Base-by-base conservation (phyloP, 2,329 filamentous ascomycete species). In the Cladobotryum mycophilum region DNA sequence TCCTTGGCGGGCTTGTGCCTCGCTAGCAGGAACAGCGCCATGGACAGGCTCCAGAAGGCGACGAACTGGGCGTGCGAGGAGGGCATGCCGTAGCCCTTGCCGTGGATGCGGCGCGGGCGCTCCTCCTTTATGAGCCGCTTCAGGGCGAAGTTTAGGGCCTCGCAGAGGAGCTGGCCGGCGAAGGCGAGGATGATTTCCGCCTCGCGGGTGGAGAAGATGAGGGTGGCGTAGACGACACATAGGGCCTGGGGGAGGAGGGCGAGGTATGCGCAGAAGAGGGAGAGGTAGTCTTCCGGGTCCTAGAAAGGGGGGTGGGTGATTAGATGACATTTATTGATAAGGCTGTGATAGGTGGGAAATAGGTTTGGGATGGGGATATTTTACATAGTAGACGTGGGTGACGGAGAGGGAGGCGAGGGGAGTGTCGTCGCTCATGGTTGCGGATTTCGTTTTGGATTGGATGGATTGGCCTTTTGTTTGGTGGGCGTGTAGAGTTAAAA, bases 71-170 rank as follows among this genome's bases (percentile, higher is more conserved):
- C 88, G 71, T 99, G 93, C 36, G 91, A 96, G 41, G 74, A 79
- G 48, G 93, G 93, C 95, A 99, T 99, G 60, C 93, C 95, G 65
- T 99, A 99, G 56, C 93, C 93, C 68, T 95, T 95, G 50, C 89
- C 91, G 63, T 91, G 84, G 77, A 75, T 85, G 81, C 86, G 86
- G 55, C 77, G 80, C 25, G 93, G 93, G 45, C 93, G 81, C 68
- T 96, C 89, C 69, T 97, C 89, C 65, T 92, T 93, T 67, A 99
- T 92, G 55, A 89, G 75, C 22, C 93, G 81, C 75, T 99, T 99
- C 45, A 99, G 75, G 3, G 77, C 71, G 68, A 95, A 96, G 70
- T 99, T 99, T 61, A 95, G 73, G 25, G 80, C 90, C 68, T 99
- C 95, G 73, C 92, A 97, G 46, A 79, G 84, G 69, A 97, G 81